Base-by-base conservation (phyloP, 805 yeast genomes). In the Candida nemodendra region DNA sequence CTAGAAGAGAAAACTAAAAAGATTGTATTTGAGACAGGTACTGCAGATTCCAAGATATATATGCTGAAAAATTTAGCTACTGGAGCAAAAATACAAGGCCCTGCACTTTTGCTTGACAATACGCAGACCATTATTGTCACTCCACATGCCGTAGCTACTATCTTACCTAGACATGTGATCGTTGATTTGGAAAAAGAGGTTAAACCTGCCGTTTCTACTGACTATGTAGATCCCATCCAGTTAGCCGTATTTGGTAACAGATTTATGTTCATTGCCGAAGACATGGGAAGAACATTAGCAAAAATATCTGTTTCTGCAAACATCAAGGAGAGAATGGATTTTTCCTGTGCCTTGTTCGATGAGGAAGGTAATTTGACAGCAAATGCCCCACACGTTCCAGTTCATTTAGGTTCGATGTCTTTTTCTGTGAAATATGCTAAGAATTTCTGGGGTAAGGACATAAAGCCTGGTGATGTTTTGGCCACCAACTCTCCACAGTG, bases 11-110 rank as follows among this genome's bases (percentile, higher is more conserved):
- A 26, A 75, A 80, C 37, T 84, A 2, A 73, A 18, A 64, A 49
- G 50, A 45, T 31, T 78, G 76, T 39, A 8, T 35, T 44, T 19
- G 36, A 36, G 9, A 42, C 42, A 17, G 43, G 46, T 19, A 50
- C 45, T 2, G 58, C 54, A 14, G 22, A 38, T 50, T 27, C 36
- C 28, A 29, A 61, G 56, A 69, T 80, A 4, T 81, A 61, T 52
- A 52, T 65, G 27, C 60, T 82, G 30, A 72, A 68, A 4, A 66
- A 71, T 5, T 57, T 83, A 27, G 43, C 57, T 1, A 48, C 65
- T 16, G 89, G 88, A 9, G 60, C 68, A 6, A 48, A 56, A 14
- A 57, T 84, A 5, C 28, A 42, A 3, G 91, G 91, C n/a, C 68
- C 68, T 12, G 58, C 61, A 7, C 40, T 61, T 30, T 50, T 61